Evolutionary conservation across 2,329 filamentous ascomycete species (phyloP).

Genomic region (Penicillium vulpinum): DNA sequence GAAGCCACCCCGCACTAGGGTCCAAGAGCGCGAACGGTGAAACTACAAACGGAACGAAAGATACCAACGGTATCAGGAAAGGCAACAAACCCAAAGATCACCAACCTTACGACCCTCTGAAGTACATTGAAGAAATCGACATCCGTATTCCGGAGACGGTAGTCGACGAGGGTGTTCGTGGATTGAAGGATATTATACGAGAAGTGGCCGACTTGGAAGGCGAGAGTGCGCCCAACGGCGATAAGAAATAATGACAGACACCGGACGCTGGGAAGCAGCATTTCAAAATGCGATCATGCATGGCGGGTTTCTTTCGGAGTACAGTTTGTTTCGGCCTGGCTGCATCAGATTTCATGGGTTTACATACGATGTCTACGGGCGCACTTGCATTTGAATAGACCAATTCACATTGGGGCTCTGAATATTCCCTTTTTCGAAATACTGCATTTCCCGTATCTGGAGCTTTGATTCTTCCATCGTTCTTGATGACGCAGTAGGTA

Average conservation of each 20-base stretch:
- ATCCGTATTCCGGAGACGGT: constrained; percentile 52
- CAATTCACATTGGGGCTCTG: constrained; percentile 14
- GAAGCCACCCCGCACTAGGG: constrained; percentile 31
- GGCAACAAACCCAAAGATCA: constrained; percentile 28
- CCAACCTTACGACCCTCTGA: constrained; percentile 22
- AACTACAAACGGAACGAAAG: constrained; percentile 15
- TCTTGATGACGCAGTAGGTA: background rate
- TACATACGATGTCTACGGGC: constrained; percentile 16
- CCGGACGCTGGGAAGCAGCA: background rate
- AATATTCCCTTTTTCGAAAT: background rate
- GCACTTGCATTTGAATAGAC: constrained; percentile 23
- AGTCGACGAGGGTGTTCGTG: constrained; percentile 52
- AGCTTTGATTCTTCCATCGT: background rate
- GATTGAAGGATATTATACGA: constrained; percentile 54
- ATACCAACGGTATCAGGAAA: constrained; percentile 26
- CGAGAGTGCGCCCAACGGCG: constrained; percentile 29
- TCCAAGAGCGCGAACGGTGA: constrained; percentile 26
- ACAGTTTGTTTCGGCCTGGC: constrained; percentile 17
- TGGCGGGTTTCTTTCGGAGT: constrained; percentile 20
- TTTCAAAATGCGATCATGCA: constrained; percentile 18
- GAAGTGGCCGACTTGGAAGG: constrained; percentile 51
- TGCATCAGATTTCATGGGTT: constrained; percentile 16
- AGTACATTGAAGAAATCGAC: constrained; percentile 42
- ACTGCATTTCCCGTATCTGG: background rate
- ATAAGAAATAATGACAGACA: constrained; percentile 21